Percentiles rank a stretch among this genome's conserved stretches.
phyloP scores from a whole-genome alignment of 2,329 filamentous ascomycete species.

The Zasmidium angulare region DNA sequence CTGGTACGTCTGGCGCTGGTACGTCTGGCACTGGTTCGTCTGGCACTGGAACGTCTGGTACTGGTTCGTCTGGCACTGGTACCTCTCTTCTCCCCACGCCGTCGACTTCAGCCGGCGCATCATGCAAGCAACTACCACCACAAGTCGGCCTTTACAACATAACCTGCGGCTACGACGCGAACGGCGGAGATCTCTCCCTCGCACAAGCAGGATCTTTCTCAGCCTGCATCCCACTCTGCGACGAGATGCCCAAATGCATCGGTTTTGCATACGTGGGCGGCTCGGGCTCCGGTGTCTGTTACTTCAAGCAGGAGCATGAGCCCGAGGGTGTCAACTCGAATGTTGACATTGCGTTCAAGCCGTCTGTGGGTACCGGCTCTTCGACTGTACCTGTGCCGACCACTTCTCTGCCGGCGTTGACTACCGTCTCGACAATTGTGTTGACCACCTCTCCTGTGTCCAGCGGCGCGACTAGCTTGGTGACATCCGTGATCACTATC shows the following conservation, averaged over 20 bases:
- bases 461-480: too few relatives aligned
- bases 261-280: conserved; percentile 17
- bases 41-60: neutral
- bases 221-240: conserved; percentile 22
- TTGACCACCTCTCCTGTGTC: too few relatives aligned
- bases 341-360: conserved; percentile 4
- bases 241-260: conserved; percentile 13
- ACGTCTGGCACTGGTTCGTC: neutral
- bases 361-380: neutral
- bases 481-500: too few relatives aligned
- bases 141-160: conserved; percentile 3
- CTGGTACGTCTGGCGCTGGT: neutral
- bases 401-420: too few relatives aligned
- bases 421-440: too few relatives aligned
- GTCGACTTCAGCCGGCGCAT: neutral
- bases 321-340: neutral
- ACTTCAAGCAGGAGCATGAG: conserved; percentile 13
- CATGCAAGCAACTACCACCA: neutral
- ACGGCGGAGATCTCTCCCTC: conserved; percentile 23
- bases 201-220: conserved; percentile 17
- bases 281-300: conserved; percentile 12
- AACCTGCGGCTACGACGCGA: conserved; percentile 1
- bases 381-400: neutral
- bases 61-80: neutral
- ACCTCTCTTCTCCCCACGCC: too few relatives aligned